Evolutionary conservation across 2,329 filamentous ascomycete species (phyloP), one percentile per base, ranked within the genome.

Genomic region (Xylariaceae sp.): DNA sequence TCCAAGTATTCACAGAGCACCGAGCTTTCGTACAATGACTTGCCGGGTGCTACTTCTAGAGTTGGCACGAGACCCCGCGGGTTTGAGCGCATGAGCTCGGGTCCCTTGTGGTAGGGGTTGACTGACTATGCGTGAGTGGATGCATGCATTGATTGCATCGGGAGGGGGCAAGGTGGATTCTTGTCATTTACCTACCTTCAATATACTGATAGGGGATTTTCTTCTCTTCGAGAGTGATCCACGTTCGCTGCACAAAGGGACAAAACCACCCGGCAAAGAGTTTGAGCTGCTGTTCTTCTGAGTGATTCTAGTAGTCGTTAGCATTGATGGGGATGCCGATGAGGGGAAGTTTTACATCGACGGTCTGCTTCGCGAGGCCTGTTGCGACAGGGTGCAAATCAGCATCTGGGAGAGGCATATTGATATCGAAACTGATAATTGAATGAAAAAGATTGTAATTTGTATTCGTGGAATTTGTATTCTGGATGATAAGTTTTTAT

Each of bases 1-100:
- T 87, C 83, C n/a, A 87, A 75, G 65, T 85, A 87, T 64, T 86
- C 82, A 65, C 78, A 78, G 40, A 87, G 78, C 40, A 87, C 78
- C 3, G 75, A 82, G 53, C 78, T 81, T 65, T 87, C 83, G 65
- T 83, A 86, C 2, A 86, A 73, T 0, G 83, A 79, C 61, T 82
- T 81, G 9, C 60, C 59, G 3, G 62, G 63, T 1, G 60, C 56
- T 14, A 62, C 52, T 47, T 66, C 71, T 6, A 87, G 74, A 0
- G 83, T 85, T 1, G 84, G 85, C 1, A 86, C 82, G 1, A 87
- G 76, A 11, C 84, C 83, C 47, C 83, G 79, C 0, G 83, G 84
- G 64, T 87, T 87, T 41, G 85, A 74, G 29, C 76, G 70, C 34
- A 86, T 75, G 12, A 86, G 77, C 1, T 78, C 80, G 9, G 77